Conservation (phyloP, 768 basidiomycete genomes). For the Exidia glandulosa region DNA sequence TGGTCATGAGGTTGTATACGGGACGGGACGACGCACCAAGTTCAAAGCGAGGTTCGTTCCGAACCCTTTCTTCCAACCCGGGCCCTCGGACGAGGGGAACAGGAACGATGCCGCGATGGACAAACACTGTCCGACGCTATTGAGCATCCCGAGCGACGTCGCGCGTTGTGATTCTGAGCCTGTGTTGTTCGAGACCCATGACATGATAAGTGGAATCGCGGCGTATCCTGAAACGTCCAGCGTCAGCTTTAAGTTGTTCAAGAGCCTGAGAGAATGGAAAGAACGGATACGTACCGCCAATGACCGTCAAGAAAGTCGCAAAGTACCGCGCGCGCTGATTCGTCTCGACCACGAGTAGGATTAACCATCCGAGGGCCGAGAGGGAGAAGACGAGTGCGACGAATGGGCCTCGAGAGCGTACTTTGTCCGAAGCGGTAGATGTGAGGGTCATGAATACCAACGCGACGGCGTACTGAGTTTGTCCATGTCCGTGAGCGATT, state of each 20-base stretch:
- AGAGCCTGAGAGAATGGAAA: no score
- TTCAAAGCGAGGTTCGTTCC: conserved; percentile 24
- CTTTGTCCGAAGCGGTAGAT: conserved; percentile 24
- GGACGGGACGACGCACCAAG: conserved; percentile 1
- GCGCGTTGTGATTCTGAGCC: conserved; percentile 23
- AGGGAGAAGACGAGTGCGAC: conserved; percentile 31
- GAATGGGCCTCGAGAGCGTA: conserved; percentile 36
- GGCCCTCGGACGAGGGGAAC: conserved; percentile 23
- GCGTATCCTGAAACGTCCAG: neutral
- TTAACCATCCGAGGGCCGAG: conserved; percentile 40
- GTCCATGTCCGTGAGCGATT: conserved; percentile 22
- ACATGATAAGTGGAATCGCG: conserved; percentile 9
- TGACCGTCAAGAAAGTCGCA: conserved; percentile 22
- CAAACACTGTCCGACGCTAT: conserved; percentile 23
- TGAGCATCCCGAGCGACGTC: conserved; percentile 26
- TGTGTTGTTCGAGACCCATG: conserved; percentile 21
- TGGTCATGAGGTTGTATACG: neutral
- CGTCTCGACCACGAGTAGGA: conserved; percentile 21
- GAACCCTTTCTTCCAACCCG: conserved; percentile 21
- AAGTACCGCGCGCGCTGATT: conserved; percentile 25
- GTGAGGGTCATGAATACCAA: conserved; percentile 17
- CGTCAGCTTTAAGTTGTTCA: conserved; percentile 5
- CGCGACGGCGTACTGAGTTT: conserved; percentile 26
- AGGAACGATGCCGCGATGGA: conserved; percentile 18
- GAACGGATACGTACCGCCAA: conserved; percentile 4